These are phyloP conservation scores for Crucibulum laeve DNA, from an alignment of 768 basidiomycete genomes.

Conservation along the genomic window DNA sequence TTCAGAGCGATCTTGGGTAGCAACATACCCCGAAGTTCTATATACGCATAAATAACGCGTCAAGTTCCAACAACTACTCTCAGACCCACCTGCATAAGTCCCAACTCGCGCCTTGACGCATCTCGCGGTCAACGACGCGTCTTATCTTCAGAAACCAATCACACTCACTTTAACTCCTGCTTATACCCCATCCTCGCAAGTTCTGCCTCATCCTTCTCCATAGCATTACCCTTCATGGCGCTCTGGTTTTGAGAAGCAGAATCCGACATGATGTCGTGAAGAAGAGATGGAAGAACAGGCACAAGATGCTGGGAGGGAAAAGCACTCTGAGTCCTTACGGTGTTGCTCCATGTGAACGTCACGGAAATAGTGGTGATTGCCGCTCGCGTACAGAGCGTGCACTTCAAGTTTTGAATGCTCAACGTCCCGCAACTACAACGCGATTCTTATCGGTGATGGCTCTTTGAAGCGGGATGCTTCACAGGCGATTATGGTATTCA, in stretches of 20 bases:
- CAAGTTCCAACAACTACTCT: background rate
- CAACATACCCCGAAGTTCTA: slow-evolving; percentile 61
- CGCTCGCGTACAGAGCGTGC: too few species aligned
- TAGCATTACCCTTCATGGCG: slow-evolving; percentile 9
- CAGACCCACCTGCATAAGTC: slow-evolving; percentile 51
- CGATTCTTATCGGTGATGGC: too few species aligned
- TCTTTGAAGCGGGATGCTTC: too few species aligned
- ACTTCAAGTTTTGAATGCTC: too few species aligned
- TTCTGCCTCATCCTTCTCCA: slow-evolving; percentile 53
- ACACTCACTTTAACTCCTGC: slow-evolving; percentile 57
- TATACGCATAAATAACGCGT: slow-evolving; percentile 8
- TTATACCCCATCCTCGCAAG: slow-evolving; percentile 70
- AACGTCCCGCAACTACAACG: too few species aligned
- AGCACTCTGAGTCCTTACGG: too few species aligned
- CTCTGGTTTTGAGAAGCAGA: slow-evolving; percentile 4
- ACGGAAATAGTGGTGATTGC: too few species aligned
- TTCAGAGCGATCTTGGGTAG: slow-evolving; percentile 5
- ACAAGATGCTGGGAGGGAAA: too few species aligned
- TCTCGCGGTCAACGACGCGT: background rate
- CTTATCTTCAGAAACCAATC: background rate
- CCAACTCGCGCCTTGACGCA: slow-evolving; percentile 49
- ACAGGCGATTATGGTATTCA: too few species aligned
- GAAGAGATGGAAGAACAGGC: background rate
- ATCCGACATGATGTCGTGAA: background rate
- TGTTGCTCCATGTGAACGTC: too few species aligned